Evolutionary conservation across 177 flowering plant species (phyloP).

Genomic region (Vitis hybrid): DNA sequence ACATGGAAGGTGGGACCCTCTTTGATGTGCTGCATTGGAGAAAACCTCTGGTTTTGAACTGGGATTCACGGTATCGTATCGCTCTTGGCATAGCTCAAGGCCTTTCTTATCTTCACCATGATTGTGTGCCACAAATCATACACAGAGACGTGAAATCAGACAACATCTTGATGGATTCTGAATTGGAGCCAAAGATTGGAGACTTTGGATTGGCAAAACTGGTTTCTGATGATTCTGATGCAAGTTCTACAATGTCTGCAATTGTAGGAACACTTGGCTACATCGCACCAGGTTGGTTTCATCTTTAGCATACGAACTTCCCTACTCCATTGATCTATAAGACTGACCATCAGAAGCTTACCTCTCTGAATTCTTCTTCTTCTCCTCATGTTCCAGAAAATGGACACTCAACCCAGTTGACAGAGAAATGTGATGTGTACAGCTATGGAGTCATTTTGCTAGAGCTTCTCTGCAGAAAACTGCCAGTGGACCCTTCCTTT

Average conservation of each 20-base stretch:
- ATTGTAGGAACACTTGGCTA: slow-evolving; percentile 35
- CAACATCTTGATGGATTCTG: slow-evolving; percentile 29
- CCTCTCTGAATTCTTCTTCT: too few species aligned
- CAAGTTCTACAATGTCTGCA: slow-evolving; percentile 19
- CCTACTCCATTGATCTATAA: too few species aligned
- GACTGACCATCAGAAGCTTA: too few species aligned
- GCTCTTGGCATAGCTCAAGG: slow-evolving; percentile 37
- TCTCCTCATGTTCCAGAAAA: slow-evolving; percentile 15
- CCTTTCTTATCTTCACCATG: slow-evolving; percentile 32
- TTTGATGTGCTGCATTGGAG: slow-evolving; percentile 19
- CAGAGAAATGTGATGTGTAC: slow-evolving; percentile 31
- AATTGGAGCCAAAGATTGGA: slow-evolving; percentile 30
- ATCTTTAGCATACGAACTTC: neutral
- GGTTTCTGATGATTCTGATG: slow-evolving; percentile 9
- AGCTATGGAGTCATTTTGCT: slow-evolving; percentile 33
- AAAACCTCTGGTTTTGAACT: slow-evolving; percentile 11
- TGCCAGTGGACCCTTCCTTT: slow-evolving; percentile 30
- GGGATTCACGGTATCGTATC: slow-evolving; percentile 20
- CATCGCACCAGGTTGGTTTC: slow-evolving; percentile 32
- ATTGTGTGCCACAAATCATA: slow-evolving; percentile 26
- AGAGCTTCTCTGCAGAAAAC: slow-evolving; percentile 29
- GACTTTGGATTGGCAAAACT: slow-evolving; percentile 34
- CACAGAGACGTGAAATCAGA: slow-evolving; percentile 28
- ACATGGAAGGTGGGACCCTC: slow-evolving; percentile 24
- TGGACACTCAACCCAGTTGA: slow-evolving; percentile 19